These are phyloP conservation scores for Conoideocrella luteorostrata DNA, from an alignment of 2,329 filamentous ascomycete genomes.

Conservation along the genomic window DNA sequence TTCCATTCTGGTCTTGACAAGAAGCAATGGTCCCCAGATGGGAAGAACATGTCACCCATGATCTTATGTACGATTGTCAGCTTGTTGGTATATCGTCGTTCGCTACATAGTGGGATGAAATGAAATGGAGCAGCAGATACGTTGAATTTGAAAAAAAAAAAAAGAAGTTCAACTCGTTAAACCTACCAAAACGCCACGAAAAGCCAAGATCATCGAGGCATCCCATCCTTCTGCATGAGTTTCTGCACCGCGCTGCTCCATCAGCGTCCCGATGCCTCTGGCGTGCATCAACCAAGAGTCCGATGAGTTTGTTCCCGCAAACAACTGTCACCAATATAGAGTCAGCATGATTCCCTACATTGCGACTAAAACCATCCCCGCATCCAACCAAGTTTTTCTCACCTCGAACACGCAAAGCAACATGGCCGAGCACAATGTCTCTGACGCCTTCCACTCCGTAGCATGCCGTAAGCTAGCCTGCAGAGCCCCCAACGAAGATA, in stretches of 20 bases:
- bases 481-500: slow-evolving; percentile 27
- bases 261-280: slow-evolving; percentile 29
- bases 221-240: slow-evolving; percentile 29
- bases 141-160: neutral
- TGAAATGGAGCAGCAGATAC: too few relatives aligned
- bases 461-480: slow-evolving; percentile 30
- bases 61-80: too few relatives aligned
- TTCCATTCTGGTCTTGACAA: slow-evolving; percentile 30
- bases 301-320: slow-evolving; percentile 31
- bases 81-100: too few relatives aligned
- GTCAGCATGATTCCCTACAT: too few relatives aligned
- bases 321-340: slow-evolving; percentile 24
- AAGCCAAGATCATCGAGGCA: slow-evolving; percentile 30
- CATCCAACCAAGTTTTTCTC: slow-evolving; percentile 8
- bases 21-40: slow-evolving; percentile 28
- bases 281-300: slow-evolving; percentile 34
- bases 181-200: slow-evolving; percentile 31
- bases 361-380: too few relatives aligned
- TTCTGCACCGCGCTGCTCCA: slow-evolving; percentile 31
- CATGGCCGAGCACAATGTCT: slow-evolving; percentile 36
- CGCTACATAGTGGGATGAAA: too few relatives aligned
- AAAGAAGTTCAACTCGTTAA: neutral
- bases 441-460: slow-evolving; percentile 30
- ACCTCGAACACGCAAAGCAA: slow-evolving; percentile 35
- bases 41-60: slow-evolving; percentile 32